Evolutionary conservation across 148 eudicot genomes (phyloP).

Genomic region (Chenopodium album): DNA sequence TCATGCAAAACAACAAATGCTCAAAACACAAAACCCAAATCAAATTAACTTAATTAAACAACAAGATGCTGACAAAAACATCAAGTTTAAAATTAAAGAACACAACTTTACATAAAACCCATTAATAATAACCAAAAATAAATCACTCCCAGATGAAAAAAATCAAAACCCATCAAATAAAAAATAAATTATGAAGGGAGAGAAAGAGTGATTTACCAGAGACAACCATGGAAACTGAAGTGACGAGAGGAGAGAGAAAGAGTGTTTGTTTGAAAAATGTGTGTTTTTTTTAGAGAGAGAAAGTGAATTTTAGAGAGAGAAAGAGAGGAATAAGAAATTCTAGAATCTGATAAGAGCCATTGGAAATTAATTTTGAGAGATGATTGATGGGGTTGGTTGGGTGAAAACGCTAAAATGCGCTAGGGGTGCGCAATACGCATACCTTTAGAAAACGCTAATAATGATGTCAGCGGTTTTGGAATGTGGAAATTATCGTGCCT

Average conservation of each 20-base stretch:
- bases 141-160: conserved; percentile 3
- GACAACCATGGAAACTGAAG: conserved; percentile 13
- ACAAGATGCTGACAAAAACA: conserved; percentile 10
- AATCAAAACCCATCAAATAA: background rate
- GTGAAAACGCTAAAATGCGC: background rate
- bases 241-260: background rate
- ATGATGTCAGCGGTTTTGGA: background rate
- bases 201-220: conserved; percentile 19
- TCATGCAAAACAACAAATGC: background rate
- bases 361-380: background rate
- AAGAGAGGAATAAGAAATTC: background rate
- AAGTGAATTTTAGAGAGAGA: background rate
- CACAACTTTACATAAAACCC: conserved; percentile 5
- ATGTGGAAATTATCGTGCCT: background rate
- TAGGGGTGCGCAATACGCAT: background rate
- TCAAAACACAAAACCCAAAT: conserved; percentile 1
- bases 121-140: background rate
- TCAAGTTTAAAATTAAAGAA: background rate
- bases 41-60: background rate
- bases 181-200: background rate
- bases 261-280: background rate
- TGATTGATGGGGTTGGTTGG: conserved; percentile 1
- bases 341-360: conserved; percentile 5
- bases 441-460: background rate
- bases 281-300: background rate